Percentiles rank a stretch among this genome's conserved stretches.
These are phyloP conservation scores for Colletotrichum salicis DNA, from an alignment of 2,329 filamentous ascomycete genomes.

Conservation along the genomic window DNA sequence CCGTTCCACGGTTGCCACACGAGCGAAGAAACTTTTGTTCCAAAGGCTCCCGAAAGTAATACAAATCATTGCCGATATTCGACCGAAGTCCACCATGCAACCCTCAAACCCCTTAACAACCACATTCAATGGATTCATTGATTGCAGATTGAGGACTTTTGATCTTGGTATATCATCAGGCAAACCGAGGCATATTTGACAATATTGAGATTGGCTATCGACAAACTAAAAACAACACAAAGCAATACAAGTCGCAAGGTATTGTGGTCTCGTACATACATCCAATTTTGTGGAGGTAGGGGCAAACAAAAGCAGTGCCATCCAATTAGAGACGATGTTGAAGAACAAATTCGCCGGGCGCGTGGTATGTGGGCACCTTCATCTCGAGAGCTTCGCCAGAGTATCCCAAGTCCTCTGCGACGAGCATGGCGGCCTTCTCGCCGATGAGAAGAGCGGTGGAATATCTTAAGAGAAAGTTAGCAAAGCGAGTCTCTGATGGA, in stretches of 20 bases:
- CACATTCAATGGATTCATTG: not conserved
- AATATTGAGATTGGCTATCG: not conserved
- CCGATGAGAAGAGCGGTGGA: conserved; percentile 79
- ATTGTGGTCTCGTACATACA: conserved; percentile 22
- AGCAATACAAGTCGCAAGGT: not conserved
- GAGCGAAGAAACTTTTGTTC: not conserved
- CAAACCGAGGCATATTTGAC: not conserved
- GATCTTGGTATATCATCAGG: not conserved
- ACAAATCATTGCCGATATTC: not conserved
- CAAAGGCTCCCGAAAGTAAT: not conserved
- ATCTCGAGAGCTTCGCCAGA: conserved; percentile 79
- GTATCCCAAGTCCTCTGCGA: conserved; percentile 80
- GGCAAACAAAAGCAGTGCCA: conserved; percentile 4
- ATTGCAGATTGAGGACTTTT: not conserved
- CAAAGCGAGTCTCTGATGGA: conserved; percentile 19
- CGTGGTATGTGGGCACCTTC: conserved; percentile 75
- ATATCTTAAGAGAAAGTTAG: conserved; percentile 58
- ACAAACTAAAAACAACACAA: not conserved
- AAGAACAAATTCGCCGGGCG: conserved; percentile 59
- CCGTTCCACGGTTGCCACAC: not conserved
- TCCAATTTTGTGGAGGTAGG: not conserved
- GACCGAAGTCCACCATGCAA: not conserved
- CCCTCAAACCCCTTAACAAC: not conserved
- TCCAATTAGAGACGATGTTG: conserved; percentile 51
- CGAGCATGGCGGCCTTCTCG: conserved; percentile 77